Evolutionary conservation across 129 eudicot genomes (phyloP).

Genomic region (Artemisia annua): DNA sequence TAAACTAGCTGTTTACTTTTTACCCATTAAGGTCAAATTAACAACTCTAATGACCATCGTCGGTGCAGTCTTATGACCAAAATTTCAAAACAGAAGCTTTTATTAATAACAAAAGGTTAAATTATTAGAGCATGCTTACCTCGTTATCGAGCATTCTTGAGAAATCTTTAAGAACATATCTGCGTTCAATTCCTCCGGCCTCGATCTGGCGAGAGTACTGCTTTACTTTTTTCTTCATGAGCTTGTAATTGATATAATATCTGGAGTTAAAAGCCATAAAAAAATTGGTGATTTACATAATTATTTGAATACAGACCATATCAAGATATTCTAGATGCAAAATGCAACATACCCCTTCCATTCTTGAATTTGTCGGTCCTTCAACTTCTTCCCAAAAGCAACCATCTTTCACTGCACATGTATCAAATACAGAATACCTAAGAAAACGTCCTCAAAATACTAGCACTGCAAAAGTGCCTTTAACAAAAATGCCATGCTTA

Average conservation of each 20-base stretch:
- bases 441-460: conserved; percentile 12
- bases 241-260: conserved; percentile 86
- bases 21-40: no score
- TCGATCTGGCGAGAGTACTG: conserved; percentile 71
- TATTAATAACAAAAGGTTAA: background rate
- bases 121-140: conserved; percentile 31
- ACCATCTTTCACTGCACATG: conserved; percentile 69
- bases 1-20: no score
- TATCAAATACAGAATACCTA: background rate
- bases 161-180: conserved; percentile 84
- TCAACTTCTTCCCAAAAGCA: conserved; percentile 95
- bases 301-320: background rate
- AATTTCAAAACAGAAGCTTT: background rate
- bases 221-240: conserved; percentile 84
- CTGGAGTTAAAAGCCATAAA: conserved; percentile 38
- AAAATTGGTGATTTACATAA: background rate
- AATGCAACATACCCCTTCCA: conserved; percentile 72
- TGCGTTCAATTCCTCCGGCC: conserved; percentile 70
- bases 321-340: background rate
- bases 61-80: background rate
- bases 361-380: conserved; percentile 92
- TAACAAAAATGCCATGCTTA: background rate
- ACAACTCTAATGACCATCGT: background rate
- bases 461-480: background rate
- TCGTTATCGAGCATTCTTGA: conserved; percentile 85